Base-by-base conservation (phyloP, 1,284 basidiomycete species). In the Xerocomus minutiporus region DNA sequence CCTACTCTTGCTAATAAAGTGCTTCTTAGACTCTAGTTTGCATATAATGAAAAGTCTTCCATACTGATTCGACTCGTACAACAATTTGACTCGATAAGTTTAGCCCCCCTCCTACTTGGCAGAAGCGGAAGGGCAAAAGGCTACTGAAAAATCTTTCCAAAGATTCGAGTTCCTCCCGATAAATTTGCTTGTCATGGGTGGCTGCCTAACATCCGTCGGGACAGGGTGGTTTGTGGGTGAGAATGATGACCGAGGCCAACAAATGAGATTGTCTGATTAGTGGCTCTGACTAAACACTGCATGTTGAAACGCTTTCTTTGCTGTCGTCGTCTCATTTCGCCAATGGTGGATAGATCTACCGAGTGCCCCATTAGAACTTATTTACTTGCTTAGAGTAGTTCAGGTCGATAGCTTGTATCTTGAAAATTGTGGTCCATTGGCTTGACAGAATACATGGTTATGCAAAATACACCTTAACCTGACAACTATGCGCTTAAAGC, bases 401-500 rank as follows among this genome's bases (percentile, higher is more conserved):
- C 8, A 29, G 7, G 29, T 29, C 29, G 9, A 29, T 6, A 34
- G 12, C 13, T 34, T 15, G 32, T 34, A 12, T 15, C 11, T 13
- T 5, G 11, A 34, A 29, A 34, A 12, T 15, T 15, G 12, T 15
- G 32, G 32, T 15, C 32, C 13, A 34, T 13, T 34, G 12, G 7
- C 35, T 36, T 17, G 36, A 38, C 31, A 32, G 9, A 6, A 32
- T 12, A 12, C 31, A 32, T 32, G 31, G 12, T 12, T 32, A 32
- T 32, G 9, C 29, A 29, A 9, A 32, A 32, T 32, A 32, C 31
- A 32, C 36, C 17, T 2, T 11, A 11, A 5, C 17, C 8, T 38
- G 8, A 17, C n/a, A 38, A 9, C n/a, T 36, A 9, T 20, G n/a
- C 7, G 1, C 35, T 36, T 48, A 62, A 23, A 64, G 54, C 46